Percentiles rank a stretch among this genome's conserved stretches.
phyloP scores from a whole-genome alignment of 345 rosid species.

The Erucastrum elatum region DNA sequence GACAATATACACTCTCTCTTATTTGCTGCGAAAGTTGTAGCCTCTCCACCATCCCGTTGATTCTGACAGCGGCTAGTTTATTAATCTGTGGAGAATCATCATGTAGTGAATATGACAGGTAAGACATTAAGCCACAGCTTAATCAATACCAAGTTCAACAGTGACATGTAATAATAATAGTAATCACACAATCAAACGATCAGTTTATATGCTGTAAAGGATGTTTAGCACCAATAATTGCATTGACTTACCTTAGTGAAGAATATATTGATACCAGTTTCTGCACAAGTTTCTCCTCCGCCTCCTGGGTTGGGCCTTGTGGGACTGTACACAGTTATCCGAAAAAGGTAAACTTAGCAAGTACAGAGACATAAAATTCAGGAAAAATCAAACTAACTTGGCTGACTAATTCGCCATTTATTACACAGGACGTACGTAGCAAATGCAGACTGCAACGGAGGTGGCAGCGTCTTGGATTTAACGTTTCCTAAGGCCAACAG shows the following conservation, averaged over 20 bases:
- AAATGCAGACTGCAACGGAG: constrained; percentile 83
- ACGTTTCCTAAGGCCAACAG: constrained; percentile 54
- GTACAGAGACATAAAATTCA: constrained; percentile 3
- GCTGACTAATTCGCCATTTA: background rate
- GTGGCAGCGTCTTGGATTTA: constrained; percentile 64
- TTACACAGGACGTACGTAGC: constrained; percentile 55
- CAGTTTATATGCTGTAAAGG: background rate
- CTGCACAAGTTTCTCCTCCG: constrained; percentile 98
- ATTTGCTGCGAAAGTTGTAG: constrained; percentile 72
- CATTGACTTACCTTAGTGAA: constrained; percentile 67
- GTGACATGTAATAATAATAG: background rate
- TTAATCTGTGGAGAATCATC: constrained; percentile 49
- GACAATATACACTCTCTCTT: constrained; percentile 68
- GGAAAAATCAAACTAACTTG: background rate
- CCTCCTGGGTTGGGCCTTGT: constrained; percentile 93
- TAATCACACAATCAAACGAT: constrained; percentile 1
- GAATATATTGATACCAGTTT: constrained; percentile 85
- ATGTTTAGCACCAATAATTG: background rate
- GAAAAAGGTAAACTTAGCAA: constrained; percentile 18
- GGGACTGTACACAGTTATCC: constrained; percentile 55
- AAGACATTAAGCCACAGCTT: constrained; percentile 1
- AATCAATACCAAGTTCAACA: constrained; percentile 5
- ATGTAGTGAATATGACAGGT: background rate
- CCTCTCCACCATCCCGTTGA: constrained; percentile 82
- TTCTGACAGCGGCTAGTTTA: constrained; percentile 84